phyloP scores from a whole-genome alignment of 2,329 filamentous ascomycete genomes.

The Cordyceps cicadae region DNA sequence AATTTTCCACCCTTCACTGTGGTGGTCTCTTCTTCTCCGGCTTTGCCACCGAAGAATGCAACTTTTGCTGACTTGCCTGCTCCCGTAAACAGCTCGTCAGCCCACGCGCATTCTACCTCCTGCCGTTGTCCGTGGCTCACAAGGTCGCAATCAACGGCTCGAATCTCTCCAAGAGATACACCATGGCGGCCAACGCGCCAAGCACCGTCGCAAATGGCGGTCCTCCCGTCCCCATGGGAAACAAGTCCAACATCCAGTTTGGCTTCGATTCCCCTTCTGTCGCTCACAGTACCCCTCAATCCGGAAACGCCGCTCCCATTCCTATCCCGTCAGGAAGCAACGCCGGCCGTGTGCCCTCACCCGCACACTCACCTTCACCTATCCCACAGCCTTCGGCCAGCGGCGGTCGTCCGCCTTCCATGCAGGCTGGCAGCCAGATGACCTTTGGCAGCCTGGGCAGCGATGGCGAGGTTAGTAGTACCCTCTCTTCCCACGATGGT shows the following conservation, averaged over 20 bases:
- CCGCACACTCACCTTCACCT: slow-evolving; percentile 80
- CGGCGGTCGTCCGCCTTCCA: slow-evolving; percentile 77
- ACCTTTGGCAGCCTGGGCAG: slow-evolving; percentile 78
- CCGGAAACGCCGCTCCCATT: slow-evolving; percentile 46
- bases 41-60: slow-evolving; percentile 9
- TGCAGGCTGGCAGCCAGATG: slow-evolving; percentile 59
- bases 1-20: background rate
- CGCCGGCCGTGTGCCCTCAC: slow-evolving; percentile 67
- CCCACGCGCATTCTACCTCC: slow-evolving; percentile 40
- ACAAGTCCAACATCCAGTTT: slow-evolving; percentile 56
- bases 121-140: slow-evolving; percentile 53
- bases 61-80: slow-evolving; percentile 9
- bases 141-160: slow-evolving; percentile 58
- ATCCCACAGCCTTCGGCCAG: slow-evolving; percentile 81
- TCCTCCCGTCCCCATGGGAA: slow-evolving; percentile 28
- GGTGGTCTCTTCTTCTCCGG: slow-evolving; percentile 6
- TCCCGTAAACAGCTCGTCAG: slow-evolving; percentile 10
- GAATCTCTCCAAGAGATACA: slow-evolving; percentile 81
- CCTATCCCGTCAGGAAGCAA: slow-evolving; percentile 56
- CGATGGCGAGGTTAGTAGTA: slow-evolving; percentile 70
- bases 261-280: slow-evolving; percentile 66
- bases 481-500: background rate
- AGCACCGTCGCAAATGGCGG: slow-evolving; percentile 71
- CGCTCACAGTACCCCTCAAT: slow-evolving; percentile 59
- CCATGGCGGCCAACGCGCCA: slow-evolving; percentile 77